Evolutionary conservation across 139 green algal species (phyloP), one percentile per base, ranked within the genome.

Genomic region (Chlamydomonas urium): DNA sequence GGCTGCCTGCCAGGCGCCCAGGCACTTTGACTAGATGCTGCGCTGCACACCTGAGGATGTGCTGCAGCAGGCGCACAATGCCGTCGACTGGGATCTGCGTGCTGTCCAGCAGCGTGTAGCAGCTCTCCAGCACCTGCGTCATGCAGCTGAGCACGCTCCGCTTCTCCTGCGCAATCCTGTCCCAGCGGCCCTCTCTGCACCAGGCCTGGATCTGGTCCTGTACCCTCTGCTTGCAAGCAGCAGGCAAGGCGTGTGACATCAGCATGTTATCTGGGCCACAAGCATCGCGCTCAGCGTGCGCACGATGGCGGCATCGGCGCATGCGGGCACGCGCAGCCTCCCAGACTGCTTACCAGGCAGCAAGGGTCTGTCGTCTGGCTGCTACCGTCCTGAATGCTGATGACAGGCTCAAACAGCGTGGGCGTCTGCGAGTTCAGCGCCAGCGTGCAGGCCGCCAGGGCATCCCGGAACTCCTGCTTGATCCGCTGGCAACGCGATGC

Each of bases 31-130:
- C n/a, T n/a, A n/a, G n/a, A n/a, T n/a, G n/a, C n/a, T n/a, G n/a
- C n/a, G n/a, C n/a, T n/a, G 57, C 72, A n/a, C 37, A 89, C 83
- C 83, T 83, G 4, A 91, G 56, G 17, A 91, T 84, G 68, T 89
- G 79, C 75, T 89, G 83, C 67, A 91, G 75, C 60, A 89, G 71
- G 2, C 75, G 76, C 21, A 87, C 80, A 29, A 86, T 76, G 66
- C 79, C 79, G 66, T 91, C 76, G 0, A 86, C 67, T 1, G 86
- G 81, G 61, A 86, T 77, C 67, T 82, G 67, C 3, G 79, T 84
- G 73, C 59, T 83, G 67, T 86, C 77, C 23, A 91, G 79, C 75
- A 91, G 79, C 17, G 75, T 79, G 56, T 85, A 66, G 79, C 83
- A 91, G 69, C 67, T 83, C 50, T 86, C 73, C 60, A 90, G 71